Evolutionary conservation across 352 stramenopile genomes (phyloP).

Genomic region (Globisporangium cederbergense): DNA sequence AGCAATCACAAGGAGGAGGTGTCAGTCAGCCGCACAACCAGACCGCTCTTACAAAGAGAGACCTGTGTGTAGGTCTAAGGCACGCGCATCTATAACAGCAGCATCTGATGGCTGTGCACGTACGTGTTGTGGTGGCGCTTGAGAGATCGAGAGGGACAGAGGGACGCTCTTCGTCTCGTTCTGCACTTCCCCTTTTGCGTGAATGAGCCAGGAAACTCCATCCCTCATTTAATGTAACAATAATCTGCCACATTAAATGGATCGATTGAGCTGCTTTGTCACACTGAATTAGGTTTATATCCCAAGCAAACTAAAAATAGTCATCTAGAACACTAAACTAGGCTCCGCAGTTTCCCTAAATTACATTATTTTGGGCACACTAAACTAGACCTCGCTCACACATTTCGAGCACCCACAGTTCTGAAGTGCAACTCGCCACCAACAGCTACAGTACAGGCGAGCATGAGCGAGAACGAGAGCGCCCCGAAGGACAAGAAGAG

Average conservation of each 20-base stretch:
- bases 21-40: neutral
- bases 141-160: neutral
- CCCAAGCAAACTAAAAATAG: too few species aligned
- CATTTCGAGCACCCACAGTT: neutral
- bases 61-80: neutral
- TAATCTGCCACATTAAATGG: neutral
- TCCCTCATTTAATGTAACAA: neutral
- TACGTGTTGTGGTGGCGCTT: neutral
- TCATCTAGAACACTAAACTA: neutral
- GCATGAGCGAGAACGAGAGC: constrained; percentile 10
- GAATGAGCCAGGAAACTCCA: neutral
- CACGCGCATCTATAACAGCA: neutral
- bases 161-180: constrained; percentile 6
- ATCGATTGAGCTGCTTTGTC: neutral
- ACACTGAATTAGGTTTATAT: neutral
- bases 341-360: neutral
- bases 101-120: neutral
- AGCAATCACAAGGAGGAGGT: neutral
- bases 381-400: constrained; percentile 2
- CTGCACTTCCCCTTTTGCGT: constrained; percentile 1
- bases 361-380: neutral
- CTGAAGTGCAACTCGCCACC: neutral
- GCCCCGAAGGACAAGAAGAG: neutral
- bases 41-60: neutral
- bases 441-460: neutral